phyloP scores from a whole-genome alignment of 345 rosid genomes.

The Gossypium ekmanianum region DNA sequence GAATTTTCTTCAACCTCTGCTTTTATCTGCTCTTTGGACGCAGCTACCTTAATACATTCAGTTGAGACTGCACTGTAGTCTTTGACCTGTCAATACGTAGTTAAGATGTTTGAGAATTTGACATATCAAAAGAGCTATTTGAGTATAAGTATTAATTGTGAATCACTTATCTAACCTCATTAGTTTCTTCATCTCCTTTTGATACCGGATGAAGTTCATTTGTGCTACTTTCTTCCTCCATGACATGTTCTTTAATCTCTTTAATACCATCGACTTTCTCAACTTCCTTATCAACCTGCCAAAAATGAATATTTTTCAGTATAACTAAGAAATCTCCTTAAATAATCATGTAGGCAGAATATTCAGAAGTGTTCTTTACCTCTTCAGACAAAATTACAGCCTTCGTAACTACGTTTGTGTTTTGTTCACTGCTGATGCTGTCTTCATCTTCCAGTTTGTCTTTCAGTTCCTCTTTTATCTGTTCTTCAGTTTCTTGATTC shows the following conservation, averaged over 20 bases:
- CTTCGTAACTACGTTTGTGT: conserved; percentile 24
- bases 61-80: conserved; percentile 3
- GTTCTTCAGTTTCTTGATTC: conserved; percentile 8
- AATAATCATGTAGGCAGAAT: neutral
- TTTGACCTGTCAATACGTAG: neutral
- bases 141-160: neutral
- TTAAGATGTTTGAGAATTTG: neutral
- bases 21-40: conserved; percentile 25
- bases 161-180: conserved; percentile 1
- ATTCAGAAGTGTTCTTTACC: conserved; percentile 26
- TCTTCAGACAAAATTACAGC: conserved; percentile 32
- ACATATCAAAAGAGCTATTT: neutral
- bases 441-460: conserved; percentile 25
- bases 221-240: conserved; percentile 19
- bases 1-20: conserved; percentile 20
- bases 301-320: conserved; percentile 6
- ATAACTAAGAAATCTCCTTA: neutral
- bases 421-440: conserved; percentile 19
- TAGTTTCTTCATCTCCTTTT: conserved; percentile 16
- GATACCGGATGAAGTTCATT: neutral
- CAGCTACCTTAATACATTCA: conserved; percentile 20
- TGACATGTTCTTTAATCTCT: conserved; percentile 21
- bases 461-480: conserved; percentile 22
- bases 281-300: conserved; percentile 27
- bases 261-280: conserved; percentile 23